Evolutionary conservation across 306 rosid species (phyloP), one percentile per base, ranked within the genome.

Genomic region (Cajanus cajan): DNA sequence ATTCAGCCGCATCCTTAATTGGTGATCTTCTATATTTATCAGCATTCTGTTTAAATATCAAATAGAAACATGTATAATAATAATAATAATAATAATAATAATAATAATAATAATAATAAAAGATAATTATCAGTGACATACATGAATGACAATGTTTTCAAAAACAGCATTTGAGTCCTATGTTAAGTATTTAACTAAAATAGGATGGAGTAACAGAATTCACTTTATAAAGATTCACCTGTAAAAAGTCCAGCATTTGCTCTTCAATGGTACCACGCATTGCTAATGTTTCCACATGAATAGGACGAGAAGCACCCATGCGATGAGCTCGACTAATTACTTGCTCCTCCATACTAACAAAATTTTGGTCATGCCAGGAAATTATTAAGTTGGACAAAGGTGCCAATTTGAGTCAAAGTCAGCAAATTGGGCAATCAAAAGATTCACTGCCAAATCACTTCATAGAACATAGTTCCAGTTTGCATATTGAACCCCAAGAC

Each of bases 241-340:
- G 90, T 78, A 93, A 84, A 85, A 90, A 91, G 76, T 77, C 83
- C 59, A 95, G 77, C 99, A 95, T 95, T 83, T 95, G 97, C 85
- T 92, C 98, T 85, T 95, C 99, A 87, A 95, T 95, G 52, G 99
- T 95, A 69, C 94, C 90, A 28, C 84, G 93, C 98, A 95, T 95
- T 47, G 90, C 98, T 73, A 92, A 85, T 63, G 98, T 95, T 86
- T 95, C 99, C 74, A 95, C 99, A 3, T 90, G 88, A 77, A 95
- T 90, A 72, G 98, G 98, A 50, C 94, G 94, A 75, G 89, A 86
- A 86, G 99, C 99, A 82, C 99, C 99, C 98, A 95, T 95, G 52
- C 99, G 98, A 82, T 95, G 99, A 79, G 99, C 99, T 69, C 99
- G 98, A 78, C 99, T 95, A 68, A 95, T 89, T 55, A 93, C 99